Conservation (phyloP, 352 stramenopile genomes). For the Globisporangium uncinulatum region DNA sequence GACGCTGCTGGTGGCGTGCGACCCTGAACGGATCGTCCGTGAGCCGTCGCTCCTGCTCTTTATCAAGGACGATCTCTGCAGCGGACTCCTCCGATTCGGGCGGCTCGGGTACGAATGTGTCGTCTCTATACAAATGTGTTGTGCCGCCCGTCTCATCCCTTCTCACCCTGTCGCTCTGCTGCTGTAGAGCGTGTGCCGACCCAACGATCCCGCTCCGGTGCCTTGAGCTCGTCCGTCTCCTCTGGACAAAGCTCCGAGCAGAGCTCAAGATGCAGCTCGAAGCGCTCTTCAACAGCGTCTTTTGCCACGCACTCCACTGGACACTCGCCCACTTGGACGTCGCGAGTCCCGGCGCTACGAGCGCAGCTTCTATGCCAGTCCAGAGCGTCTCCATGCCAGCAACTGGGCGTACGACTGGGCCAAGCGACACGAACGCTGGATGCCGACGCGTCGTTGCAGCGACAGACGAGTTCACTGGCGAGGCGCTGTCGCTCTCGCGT, state of each 20-base stretch:
- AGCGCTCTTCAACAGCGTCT: slow-evolving; percentile 64
- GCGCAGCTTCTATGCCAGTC: slow-evolving; percentile 12
- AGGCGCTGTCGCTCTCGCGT: slow-evolving; percentile 39
- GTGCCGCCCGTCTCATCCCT: neutral
- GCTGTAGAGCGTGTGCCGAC: slow-evolving; percentile 37
- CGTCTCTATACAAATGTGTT: neutral
- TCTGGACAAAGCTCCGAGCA: slow-evolving; percentile 72
- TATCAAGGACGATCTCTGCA: slow-evolving; percentile 81
- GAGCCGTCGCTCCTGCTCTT: slow-evolving; percentile 75
- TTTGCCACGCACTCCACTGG: slow-evolving; percentile 68
- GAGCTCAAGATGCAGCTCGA: slow-evolving; percentile 81
- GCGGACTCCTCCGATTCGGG: slow-evolving; percentile 61
- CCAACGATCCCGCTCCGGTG: slow-evolving; percentile 50
- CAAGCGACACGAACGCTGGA: neutral
- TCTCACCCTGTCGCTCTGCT: neutral
- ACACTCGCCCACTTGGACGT: slow-evolving; percentile 57
- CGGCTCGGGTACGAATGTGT: slow-evolving; percentile 43
- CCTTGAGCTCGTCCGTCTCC: slow-evolving; percentile 53
- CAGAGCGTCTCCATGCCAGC: neutral
- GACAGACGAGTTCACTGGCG: slow-evolving; percentile 57
- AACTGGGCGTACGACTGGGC: neutral
- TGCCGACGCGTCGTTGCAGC: slow-evolving; percentile 35
- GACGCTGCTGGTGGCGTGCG: slow-evolving; percentile 43
- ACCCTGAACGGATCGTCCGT: slow-evolving; percentile 35
- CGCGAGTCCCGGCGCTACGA: slow-evolving; percentile 49